Conservation (phyloP, 1,284 basidiomycete genomes). For the Trichosporon faecale region DNA sequence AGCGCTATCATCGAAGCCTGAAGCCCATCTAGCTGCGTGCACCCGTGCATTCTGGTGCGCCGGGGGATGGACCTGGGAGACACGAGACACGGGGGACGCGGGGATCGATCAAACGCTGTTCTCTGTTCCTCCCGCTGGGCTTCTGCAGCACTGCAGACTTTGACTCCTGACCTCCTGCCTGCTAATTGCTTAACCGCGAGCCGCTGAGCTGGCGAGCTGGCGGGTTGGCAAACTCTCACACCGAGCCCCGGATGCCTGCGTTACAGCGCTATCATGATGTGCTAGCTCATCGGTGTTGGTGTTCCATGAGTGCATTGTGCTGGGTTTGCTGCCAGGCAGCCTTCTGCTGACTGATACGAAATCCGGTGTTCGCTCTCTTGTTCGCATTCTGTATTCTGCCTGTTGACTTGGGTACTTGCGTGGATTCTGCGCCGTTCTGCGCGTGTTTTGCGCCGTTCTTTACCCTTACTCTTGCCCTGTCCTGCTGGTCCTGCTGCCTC, state of each 20-base stretch:
- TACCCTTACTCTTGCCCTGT: background rate
- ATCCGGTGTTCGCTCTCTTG: background rate
- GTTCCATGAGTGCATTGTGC: background rate
- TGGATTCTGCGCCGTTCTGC: background rate
- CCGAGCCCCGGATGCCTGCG: background rate
- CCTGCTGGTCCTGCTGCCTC: too few relatives aligned
- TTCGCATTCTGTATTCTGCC: background rate
- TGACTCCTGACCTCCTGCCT: constrained; percentile 1
- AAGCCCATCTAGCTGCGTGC: background rate
- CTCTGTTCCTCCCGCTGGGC: too few relatives aligned
- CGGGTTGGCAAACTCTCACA: background rate
- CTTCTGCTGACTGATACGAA: background rate
- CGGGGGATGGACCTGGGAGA: background rate
- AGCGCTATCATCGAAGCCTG: background rate
- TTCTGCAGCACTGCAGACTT: background rate
- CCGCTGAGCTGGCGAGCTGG: background rate
- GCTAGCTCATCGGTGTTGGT: too few relatives aligned
- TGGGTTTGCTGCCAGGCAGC: background rate
- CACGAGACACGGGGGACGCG: background rate
- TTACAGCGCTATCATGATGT: too few relatives aligned
- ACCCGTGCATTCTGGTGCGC: background rate
- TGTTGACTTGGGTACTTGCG: background rate
- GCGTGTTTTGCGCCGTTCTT: background rate
- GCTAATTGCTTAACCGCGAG: background rate
- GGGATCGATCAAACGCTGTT: background rate